Base-by-base conservation (phyloP, 2,329 filamentous ascomycete genomes). In the Ophiostoma angusticollis region DNA sequence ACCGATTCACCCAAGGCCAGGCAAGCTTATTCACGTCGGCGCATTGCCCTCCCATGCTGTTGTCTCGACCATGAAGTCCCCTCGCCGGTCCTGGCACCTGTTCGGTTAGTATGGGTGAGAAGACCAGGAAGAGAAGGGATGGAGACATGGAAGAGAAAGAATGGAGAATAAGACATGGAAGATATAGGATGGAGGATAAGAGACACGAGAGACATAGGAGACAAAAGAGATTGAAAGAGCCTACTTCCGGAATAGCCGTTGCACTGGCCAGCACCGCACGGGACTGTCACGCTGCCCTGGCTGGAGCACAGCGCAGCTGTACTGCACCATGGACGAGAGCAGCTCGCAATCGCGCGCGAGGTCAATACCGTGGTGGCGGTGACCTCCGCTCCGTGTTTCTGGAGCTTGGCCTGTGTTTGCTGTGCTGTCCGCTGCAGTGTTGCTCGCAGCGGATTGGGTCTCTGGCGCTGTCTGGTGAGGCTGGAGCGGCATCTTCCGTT, bases 11-110 rank as follows among this genome's bases (percentile, higher is more conserved):
- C n/a, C n/a, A n/a, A n/a, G n/a, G n/a, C n/a, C n/a, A n/a, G n/a
- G n/a, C n/a, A n/a, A n/a, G n/a, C n/a, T n/a, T n/a, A n/a, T n/a
- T n/a, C n/a, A n/a, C n/a, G n/a, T n/a, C n/a, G n/a, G n/a, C 9
- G 34, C 24, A 4, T 13, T 22, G 12, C 49, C 63, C 57, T 79
- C 74, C 74, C 74, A 79, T 31, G 66, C 63, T 11, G 75, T 79
- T 18, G 75, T 80, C 58, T 80, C 75, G 31, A 77, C 69, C 53
- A 62, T 68, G 49, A 79, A 80, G 7, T 42, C 59, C 5, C 70
- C 70, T 12, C 70, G 70, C 48, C 59, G 65, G 54, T 78, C 73
- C 42, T 61, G 59, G 54, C 75, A 79, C 48, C 75, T 79, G 52
- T 27, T n/a, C n/a, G n/a, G n/a, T n/a, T n/a, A n/a, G n/a, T n/a